phyloP scores from a whole-genome alignment of 2,329 filamentous ascomycete species.

The Aspergillus bombycis region DNA sequence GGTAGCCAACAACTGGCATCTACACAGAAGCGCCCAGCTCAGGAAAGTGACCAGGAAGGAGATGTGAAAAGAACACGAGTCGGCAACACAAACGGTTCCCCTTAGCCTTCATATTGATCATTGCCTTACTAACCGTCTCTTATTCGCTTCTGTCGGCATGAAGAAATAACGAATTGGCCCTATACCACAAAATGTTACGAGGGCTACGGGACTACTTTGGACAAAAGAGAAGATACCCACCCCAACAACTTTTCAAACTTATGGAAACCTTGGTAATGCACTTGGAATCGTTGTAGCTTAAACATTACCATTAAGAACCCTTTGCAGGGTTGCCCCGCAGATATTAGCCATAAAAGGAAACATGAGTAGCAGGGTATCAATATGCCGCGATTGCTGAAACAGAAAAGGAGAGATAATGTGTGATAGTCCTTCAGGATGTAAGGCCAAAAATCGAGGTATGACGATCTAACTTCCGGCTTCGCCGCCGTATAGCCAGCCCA shows the following conservation, averaged over 20 bases:
- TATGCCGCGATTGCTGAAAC: background rate
- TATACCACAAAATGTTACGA: background rate
- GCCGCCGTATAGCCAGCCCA: conserved; percentile 51
- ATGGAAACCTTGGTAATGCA: background rate
- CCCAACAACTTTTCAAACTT: background rate
- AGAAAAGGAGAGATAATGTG: background rate
- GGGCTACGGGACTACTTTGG: background rate
- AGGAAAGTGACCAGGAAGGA: conserved; percentile 25
- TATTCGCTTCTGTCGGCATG: background rate
- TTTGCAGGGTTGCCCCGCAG: background rate
- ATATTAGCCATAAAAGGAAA: background rate
- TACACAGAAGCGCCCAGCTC: conserved; percentile 33
- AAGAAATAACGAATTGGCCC: background rate
- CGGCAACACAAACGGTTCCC: conserved; percentile 7
- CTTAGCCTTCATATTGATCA: background rate
- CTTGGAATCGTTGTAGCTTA: background rate
- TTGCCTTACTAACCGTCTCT: background rate
- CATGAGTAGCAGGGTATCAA: background rate
- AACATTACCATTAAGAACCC: background rate
- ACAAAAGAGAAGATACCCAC: background rate
- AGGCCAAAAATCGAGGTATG: conserved; percentile 30
- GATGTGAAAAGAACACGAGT: conserved; percentile 32
- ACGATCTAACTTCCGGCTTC: conserved; percentile 43
- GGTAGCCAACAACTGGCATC: conserved; percentile 18
- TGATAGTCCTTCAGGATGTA: conserved; percentile 13